These are phyloP conservation scores for Podaxis sp. DNA, from an alignment of 768 basidiomycete genomes.

Conservation along the genomic window DNA sequence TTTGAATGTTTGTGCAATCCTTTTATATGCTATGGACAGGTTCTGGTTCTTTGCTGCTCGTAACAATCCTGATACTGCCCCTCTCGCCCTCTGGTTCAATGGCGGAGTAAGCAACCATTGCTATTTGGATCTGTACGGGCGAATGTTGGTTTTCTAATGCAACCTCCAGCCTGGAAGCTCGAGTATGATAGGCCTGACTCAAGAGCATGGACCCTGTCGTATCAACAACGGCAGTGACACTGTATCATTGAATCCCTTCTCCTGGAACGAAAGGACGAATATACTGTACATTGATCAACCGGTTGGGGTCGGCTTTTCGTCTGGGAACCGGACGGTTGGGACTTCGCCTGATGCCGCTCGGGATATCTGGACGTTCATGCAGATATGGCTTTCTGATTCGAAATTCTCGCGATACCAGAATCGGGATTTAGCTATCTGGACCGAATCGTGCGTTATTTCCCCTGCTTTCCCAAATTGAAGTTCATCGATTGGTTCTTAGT, in stretches of 20 bases:
- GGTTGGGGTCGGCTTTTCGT: conserved; percentile 61
- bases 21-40: conserved; percentile 31
- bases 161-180: conserved; percentile 50
- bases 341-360: conserved; percentile 54
- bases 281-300: conserved; percentile 65
- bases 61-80: conserved; percentile 57
- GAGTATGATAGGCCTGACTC: conserved; percentile 63
- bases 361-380: conserved; percentile 62
- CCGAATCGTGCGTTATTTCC: conserved; percentile 46
- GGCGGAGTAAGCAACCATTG: conserved; percentile 45
- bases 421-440: conserved; percentile 58
- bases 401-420: conserved; percentile 47
- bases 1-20: neutral
- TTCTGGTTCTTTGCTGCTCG: conserved; percentile 73
- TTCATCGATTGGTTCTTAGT: conserved; percentile 26
- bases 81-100: conserved; percentile 69
- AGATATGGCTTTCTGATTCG: conserved; percentile 58
- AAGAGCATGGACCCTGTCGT: conserved; percentile 76
- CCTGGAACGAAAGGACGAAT: conserved; percentile 59
- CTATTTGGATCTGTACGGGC: neutral
- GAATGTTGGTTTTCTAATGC: neutral
- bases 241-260: conserved; percentile 53
- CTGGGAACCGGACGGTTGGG: conserved; percentile 47
- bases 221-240: conserved; percentile 52
- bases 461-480: neutral